Conservation (phyloP, 2,329 filamentous ascomycete species). For the Penicillium brasilianum region DNA sequence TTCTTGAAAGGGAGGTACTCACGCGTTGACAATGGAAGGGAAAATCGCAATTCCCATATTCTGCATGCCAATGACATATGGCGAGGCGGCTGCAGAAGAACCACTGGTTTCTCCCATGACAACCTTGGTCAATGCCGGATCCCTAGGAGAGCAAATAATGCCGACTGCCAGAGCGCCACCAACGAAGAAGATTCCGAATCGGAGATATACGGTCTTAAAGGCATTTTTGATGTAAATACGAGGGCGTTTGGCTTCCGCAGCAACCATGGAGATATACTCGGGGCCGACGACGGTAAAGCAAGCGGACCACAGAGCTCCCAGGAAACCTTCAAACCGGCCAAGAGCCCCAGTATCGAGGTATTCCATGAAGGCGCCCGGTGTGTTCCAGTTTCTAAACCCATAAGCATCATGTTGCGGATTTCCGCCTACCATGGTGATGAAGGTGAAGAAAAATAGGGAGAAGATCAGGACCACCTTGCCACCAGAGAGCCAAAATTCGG, state of each 20-base stretch:
- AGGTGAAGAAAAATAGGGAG: constrained; percentile 72
- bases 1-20: constrained; percentile 6
- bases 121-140: constrained; percentile 41
- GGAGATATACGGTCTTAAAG: constrained; percentile 77
- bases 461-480: constrained; percentile 73
- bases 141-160: constrained; percentile 70
- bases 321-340: constrained; percentile 59
- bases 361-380: constrained; percentile 70
- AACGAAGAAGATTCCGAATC: constrained; percentile 76
- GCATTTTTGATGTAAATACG: constrained; percentile 71
- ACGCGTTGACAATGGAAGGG: constrained; percentile 63
- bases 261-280: constrained; percentile 65
- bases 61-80: constrained; percentile 67
- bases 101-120: constrained; percentile 22
- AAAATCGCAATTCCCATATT: constrained; percentile 60
- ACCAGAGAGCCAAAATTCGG: constrained; percentile 53
- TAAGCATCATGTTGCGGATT: constrained; percentile 72
- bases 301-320: constrained; percentile 74
- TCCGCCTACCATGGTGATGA: constrained; percentile 79
- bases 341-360: constrained; percentile 65
- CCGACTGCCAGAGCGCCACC: constrained; percentile 72
- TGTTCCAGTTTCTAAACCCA: constrained; percentile 68
- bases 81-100: constrained; percentile 60
- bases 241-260: constrained; percentile 72
- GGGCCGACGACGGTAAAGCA: constrained; percentile 68